These are phyloP conservation scores for Gryganskiella cystojenkinii DNA, from an alignment of 192 early-diverging fungal species.

Conservation along the genomic window DNA sequence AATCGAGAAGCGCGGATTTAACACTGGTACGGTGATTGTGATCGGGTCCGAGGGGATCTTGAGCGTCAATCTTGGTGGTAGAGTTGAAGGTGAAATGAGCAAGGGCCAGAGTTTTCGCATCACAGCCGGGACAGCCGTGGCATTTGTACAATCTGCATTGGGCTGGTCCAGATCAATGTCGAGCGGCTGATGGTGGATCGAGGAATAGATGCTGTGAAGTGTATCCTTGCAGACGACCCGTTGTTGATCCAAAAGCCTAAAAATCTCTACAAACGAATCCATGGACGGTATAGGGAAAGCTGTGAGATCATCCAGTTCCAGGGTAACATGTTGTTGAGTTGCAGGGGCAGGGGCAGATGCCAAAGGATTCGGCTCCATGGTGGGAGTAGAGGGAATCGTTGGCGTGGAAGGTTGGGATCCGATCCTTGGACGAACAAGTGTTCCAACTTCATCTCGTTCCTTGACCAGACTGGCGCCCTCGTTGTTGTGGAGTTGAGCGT, in stretches of 20 bases:
- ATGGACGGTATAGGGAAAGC: conserved; percentile 26
- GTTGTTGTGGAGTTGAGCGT: conserved; percentile 68
- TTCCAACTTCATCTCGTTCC: conserved; percentile 40
- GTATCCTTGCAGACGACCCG: conserved; percentile 34
- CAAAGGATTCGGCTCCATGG: conserved; percentile 24
- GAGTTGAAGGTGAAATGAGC: conserved; percentile 50
- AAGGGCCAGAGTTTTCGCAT: conserved; percentile 39
- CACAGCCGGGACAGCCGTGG: neutral
- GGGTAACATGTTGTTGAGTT: conserved; percentile 22
- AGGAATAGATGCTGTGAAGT: conserved; percentile 38
- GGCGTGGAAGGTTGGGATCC: conserved; percentile 44
- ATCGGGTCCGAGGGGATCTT: conserved; percentile 65
- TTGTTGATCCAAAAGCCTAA: conserved; percentile 46
- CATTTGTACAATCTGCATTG: neutral
- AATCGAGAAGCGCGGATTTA: conserved; percentile 68
- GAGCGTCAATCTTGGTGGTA: conserved; percentile 67
- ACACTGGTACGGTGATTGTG: conserved; percentile 62
- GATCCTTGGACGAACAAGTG: conserved; percentile 31
- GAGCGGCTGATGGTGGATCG: conserved; percentile 56
- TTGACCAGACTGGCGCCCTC: conserved; percentile 39
- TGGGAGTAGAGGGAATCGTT: conserved; percentile 36
- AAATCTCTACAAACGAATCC: conserved; percentile 46
- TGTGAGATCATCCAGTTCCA: conserved; percentile 42
- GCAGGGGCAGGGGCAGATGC: neutral
- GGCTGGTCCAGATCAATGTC: conserved; percentile 60